phyloP scores from a whole-genome alignment of 148 eudicot genomes.

The Nepenthes gracilis region DNA sequence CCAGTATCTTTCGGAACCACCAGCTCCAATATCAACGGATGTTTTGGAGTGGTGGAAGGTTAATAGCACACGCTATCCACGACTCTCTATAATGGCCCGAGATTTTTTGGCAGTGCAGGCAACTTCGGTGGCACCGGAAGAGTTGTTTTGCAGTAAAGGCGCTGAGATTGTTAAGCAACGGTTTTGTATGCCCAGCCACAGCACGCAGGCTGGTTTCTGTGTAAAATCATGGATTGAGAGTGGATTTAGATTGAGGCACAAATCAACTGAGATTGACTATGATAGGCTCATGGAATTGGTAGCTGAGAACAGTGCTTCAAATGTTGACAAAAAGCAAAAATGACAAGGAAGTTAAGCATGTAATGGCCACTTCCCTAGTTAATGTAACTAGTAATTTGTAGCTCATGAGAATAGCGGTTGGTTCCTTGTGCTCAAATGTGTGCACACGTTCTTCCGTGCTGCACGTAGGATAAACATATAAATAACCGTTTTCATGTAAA shows the following conservation, averaged over 20 bases:
- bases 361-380: too few relatives aligned
- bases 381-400: too few relatives aligned
- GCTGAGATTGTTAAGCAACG: constrained; percentile 49
- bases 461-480: too few relatives aligned
- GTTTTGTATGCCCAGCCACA: constrained; percentile 28
- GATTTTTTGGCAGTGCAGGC: constrained; percentile 74
- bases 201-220: constrained; percentile 35
- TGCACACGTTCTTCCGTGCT: too few relatives aligned
- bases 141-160: constrained; percentile 54
- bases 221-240: constrained; percentile 55
- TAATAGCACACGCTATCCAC: constrained; percentile 60
- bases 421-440: too few relatives aligned
- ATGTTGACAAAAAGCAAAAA: constrained; percentile 36
- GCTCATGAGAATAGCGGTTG: too few relatives aligned
- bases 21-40: constrained; percentile 58
- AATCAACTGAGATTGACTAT: constrained; percentile 51
- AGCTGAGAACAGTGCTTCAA: background rate
- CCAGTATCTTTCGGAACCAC: constrained; percentile 71
- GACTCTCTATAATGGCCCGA: constrained; percentile 72
- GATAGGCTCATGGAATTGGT: constrained; percentile 62
- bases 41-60: constrained; percentile 85
- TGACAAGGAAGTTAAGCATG: constrained; percentile 2
- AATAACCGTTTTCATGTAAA: too few relatives aligned
- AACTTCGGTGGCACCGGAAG: constrained; percentile 57
- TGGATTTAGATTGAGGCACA: constrained; percentile 52